These are phyloP conservation scores for Ceratobasidium sp. DNA, from an alignment of 1,284 basidiomycete genomes.

Conservation along the genomic window DNA sequence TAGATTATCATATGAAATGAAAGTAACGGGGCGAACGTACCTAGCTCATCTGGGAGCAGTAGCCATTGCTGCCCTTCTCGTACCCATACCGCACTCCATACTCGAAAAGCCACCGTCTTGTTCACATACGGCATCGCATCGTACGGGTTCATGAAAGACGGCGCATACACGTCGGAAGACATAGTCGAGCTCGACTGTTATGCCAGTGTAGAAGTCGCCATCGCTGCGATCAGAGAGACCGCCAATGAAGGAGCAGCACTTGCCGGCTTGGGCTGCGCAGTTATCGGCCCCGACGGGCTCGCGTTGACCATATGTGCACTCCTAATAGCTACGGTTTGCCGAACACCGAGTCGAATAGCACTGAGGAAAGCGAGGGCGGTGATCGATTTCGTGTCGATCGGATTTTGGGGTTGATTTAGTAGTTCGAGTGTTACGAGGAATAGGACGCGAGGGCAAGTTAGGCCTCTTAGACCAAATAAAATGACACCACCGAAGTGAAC, in stretches of 20 bases:
- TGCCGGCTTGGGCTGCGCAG: not conserved
- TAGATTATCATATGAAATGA: not conserved
- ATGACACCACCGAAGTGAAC: not conserved
- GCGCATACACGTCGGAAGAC: conserved; percentile 11
- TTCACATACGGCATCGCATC: conserved; percentile 48
- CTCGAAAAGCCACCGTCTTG: conserved; percentile 48
- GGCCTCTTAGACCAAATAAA: not conserved
- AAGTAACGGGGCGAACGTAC: conserved; percentile 40
- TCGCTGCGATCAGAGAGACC: conserved; percentile 4
- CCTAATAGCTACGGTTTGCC: conserved; percentile 18
- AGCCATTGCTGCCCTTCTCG: conserved; percentile 44
- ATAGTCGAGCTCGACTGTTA: conserved; percentile 10
- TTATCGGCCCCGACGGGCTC: not conserved
- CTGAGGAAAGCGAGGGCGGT: conserved; percentile 8
- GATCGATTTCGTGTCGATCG: conserved; percentile 19
- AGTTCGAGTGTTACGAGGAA: not conserved
- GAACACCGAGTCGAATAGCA: conserved; percentile 11
- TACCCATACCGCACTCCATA: conserved; percentile 50
- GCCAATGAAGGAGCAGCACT: not conserved
- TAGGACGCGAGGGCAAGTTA: not conserved
- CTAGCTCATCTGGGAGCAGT: conserved; percentile 47
- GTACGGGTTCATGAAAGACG: conserved; percentile 39
- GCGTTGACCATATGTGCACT: conserved; percentile 25
- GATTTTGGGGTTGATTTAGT: not conserved
- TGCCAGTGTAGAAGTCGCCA: not conserved